A percentile compares a stretch with the other conserved stretches of the same genome.
Evolutionary conservation across 140 eudicot species (phyloP).

Genomic region (Artemisia princeps): DNA sequence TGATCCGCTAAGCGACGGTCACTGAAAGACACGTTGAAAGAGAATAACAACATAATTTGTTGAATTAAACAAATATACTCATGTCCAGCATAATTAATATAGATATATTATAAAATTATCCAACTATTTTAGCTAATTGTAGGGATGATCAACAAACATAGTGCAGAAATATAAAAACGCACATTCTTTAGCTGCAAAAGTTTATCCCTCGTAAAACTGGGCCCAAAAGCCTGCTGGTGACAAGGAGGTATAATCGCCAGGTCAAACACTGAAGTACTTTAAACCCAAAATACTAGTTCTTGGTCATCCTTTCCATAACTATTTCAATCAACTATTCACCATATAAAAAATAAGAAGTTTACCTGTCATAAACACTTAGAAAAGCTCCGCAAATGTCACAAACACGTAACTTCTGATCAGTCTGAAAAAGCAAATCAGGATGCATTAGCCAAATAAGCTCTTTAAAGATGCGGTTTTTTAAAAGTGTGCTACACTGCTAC

Average conservation of each 20-base stretch:
- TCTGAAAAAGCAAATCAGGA: conserved; percentile 39
- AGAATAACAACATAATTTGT: conserved; percentile 16
- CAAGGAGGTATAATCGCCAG: conserved; percentile 93
- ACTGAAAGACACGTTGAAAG: conserved; percentile 45
- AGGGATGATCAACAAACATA: conserved; percentile 66
- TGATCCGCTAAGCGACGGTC: conserved; percentile 99
- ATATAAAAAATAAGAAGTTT: conserved; percentile 13
- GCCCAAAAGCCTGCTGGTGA: conserved; percentile 99
- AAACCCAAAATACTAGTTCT: conserved; percentile 54
- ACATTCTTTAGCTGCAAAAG: conserved; percentile 99
- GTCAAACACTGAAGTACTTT: conserved; percentile 83
- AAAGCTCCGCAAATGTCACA: conserved; percentile 99
- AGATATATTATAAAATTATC: conserved; percentile 20
- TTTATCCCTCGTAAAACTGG: conserved; percentile 98
- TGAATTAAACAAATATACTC: neutral
- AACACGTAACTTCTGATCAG: conserved; percentile 98
- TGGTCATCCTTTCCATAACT: conserved; percentile 26
- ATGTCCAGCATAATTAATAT: neutral
- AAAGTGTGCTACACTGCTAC: neutral
- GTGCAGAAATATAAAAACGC: conserved; percentile 68
- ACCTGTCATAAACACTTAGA: conserved; percentile 97
- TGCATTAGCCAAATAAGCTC: conserved; percentile 9
- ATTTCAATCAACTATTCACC: neutral
- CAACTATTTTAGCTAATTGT: conserved; percentile 44
- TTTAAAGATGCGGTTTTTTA: neutral